Conservation (phyloP, 148 eudicot species). For the Euryodendron excelsum region DNA sequence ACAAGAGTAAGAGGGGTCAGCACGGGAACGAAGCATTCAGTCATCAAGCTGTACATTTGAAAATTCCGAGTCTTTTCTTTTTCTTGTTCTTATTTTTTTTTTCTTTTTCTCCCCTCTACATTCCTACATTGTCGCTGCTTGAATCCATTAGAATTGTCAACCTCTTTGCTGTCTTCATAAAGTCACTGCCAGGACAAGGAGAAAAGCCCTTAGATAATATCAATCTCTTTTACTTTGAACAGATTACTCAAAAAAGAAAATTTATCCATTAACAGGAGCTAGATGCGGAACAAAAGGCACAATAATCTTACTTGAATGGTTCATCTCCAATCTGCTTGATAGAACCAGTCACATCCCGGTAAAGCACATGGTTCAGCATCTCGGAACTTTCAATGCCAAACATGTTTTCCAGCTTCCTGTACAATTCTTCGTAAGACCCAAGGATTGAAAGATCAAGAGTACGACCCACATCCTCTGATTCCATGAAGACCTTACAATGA, state of each 20-base stretch:
- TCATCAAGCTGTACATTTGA: conserved; percentile 48
- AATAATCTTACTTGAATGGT: conserved; percentile 55
- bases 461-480: conserved; percentile 61
- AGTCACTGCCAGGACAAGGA: conserved; percentile 51
- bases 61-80: conserved; percentile 9
- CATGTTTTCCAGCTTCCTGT: conserved; percentile 56
- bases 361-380: conserved; percentile 55
- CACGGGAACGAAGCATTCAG: conserved; percentile 1
- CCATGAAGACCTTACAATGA: conserved; percentile 67
- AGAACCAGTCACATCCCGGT: conserved; percentile 48
- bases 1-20: not conserved
- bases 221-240: not conserved
- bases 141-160: conserved; percentile 66
- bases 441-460: conserved; percentile 63
- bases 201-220: not conserved
- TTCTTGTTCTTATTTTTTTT: not conserved
- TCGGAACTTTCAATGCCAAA: conserved; percentile 58
- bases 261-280: not conserved
- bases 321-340: conserved; percentile 64
- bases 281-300: not conserved
- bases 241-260: not conserved
- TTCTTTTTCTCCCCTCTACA: conserved; percentile 26
- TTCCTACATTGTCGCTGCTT: conserved; percentile 55
- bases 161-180: conserved; percentile 63
- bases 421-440: conserved; percentile 65